Base-by-base conservation (phyloP, 805 yeast genomes). In the Pichia cabralensis region DNA sequence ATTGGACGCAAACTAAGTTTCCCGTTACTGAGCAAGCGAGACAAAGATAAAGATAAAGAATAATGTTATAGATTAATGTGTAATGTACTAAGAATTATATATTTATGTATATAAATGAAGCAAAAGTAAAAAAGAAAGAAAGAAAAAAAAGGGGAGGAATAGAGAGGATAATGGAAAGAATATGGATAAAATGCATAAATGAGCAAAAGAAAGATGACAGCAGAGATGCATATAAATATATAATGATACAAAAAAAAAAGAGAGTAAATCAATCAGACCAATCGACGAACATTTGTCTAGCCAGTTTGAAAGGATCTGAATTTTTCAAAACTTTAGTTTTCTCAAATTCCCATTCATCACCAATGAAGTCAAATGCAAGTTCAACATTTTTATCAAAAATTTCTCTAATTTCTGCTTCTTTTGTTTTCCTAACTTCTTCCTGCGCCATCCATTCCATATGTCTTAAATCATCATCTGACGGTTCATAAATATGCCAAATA, bases 401-500 rank as follows among this genome's bases (percentile, higher is more conserved):
- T 45, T 71, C 74, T 55, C 69, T 72, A 39, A 76, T 63, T 54
- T 71, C 73, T 30, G 71, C 72, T 49, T 76, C 77, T 50, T 76
- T 81, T 41, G 67, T 61, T 46, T 67, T 69, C 45, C 84, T 67
- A 20, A 69, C 64, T 52, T 81, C 92, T 56, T 80, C 89, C 50
- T 76, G 69, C 1, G 86, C 89, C 81, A 81, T 74, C 88, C 88
- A 80, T 50, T 79, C 88, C 88, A 81, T 80, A 50, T 67, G 73
- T 39, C 65, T 71, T 56, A 88, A 66, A 64, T 89, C 97, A 56
- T 88, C 96, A 18, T 79, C 74, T 14, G 94, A 80, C 18, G 97
- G 97, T 64, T 89, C 97, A 59, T 89, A 89, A 44, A 84, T 79
- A 57, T 86, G 96, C 97, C 97, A 89, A 36, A 89, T 80, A 22